Base-by-base conservation (phyloP, 495 filamentous ascomycete genomes). In the Cercophora scortea region DNA sequence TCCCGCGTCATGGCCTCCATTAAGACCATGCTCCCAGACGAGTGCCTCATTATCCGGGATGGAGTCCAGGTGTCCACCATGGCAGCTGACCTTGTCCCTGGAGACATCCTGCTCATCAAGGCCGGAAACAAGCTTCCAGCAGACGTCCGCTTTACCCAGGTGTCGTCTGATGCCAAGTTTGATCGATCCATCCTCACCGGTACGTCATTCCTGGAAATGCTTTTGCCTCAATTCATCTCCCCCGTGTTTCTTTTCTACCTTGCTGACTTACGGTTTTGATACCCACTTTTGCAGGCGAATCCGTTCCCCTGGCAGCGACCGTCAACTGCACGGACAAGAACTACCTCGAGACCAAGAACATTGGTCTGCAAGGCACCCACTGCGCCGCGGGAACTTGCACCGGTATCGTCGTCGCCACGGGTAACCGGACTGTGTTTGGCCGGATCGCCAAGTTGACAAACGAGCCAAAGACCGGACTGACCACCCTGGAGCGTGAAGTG, bases 101-200 rank as follows among this genome's bases (percentile, higher is more conserved):
- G 85, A 8, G 85, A 89, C 54, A 61, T 87, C 1, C 61, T 88
- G 0, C 59, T 71, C 39, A 74, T 90, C 55, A 80, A 78, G 43
- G 73, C 80, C 2, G 85, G 85, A 6, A 82, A 83, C 61, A 86
- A 83, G 58, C 62, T 88, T 2, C 83, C 84, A 0, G 86, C 86
- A 3, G 86, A 88, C 60, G 65, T 88, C 13, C 77, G 85, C n/a
- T 80, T 88, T 53, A 57, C 83, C 17, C 70, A 82, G 33, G 72
- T 77, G 13, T 84, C 81, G 0, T 77, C 76, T 0, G 86, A 89
- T 67, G 75, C 81, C 18, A 82, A 82, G 55, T 85, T 90, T 59
- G 86, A 90, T 58, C 75, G 86, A 17, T 79, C 82, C 1, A 82
- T 90, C 42, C 64, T 88, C 0, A 88, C 84, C 9, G 85, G 83